Evolutionary conservation across 805 yeast species (phyloP), one percentile per base, ranked within the genome.

Genomic region (Grigorovia humatica): DNA sequence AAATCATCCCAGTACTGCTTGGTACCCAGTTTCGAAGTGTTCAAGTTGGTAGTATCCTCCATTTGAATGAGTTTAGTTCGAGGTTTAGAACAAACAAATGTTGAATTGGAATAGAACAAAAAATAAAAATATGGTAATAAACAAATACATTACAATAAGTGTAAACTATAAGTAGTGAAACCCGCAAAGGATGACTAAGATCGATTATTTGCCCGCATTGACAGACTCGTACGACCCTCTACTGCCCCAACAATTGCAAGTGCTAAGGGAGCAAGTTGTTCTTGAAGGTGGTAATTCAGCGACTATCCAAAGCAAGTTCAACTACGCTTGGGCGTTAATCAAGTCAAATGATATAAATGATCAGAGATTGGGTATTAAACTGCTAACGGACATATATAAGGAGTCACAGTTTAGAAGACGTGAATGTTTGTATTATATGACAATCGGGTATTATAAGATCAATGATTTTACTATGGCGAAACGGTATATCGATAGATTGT

Each of bases 301-400:
- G 0, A 76, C 90, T 0, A 76, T 86, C 0, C 97, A 89, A 66
- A 83, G 96, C 2, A 79, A 82, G 52, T 93, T 93, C 76, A 93
- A 95, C 68, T 87, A 86, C 60, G 95, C 97, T 0, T 93, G 99
- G 99, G 99, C 95, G 3, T 73, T 93, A 48, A 79, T 95, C 55
- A 90, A 88, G 66, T 82, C 95, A 1, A 64, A 68, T 48, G 74
- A 75, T 48, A 72, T 74, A 20, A 75, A 73, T 43, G 84, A 86
- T 55, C 95, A 87, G 62, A 76, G 84, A 59, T 74, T 83, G 48
- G 99, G 98, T 0, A 80, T 93, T 17, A 82, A 79, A 51, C 74
- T 91, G 30, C 72, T 93, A 53, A 78, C 88, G 0, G 80, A 79
- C 45, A 71, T 72, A 32, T 91, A 84, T 69, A 80, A 83, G 57